These are phyloP conservation scores for Trichosporon sp. DNA, from an alignment of 1,284 basidiomycete genomes.

Conservation along the genomic window DNA sequence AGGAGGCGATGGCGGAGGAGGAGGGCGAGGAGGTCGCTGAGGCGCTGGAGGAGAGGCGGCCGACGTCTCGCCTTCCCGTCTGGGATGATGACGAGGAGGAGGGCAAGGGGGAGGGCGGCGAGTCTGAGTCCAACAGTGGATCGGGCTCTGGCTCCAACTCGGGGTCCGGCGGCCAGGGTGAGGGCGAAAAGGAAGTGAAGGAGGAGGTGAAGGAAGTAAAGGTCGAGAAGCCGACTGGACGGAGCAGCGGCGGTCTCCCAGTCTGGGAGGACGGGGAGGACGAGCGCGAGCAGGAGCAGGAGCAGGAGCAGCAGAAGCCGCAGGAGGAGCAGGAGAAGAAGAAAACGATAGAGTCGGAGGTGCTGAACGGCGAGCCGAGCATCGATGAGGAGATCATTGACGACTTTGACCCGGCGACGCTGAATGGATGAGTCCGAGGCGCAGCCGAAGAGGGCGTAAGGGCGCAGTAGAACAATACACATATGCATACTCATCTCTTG, in stretches of 20 bases:
- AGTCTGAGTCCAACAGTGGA: slow-evolving; percentile 51
- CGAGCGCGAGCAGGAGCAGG: background rate
- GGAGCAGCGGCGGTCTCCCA: slow-evolving; percentile 3
- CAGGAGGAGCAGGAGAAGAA: no score
- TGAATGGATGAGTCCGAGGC: background rate
- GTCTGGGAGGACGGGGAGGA: background rate
- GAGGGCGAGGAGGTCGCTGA: slow-evolving; percentile 28
- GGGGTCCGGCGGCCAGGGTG: background rate
- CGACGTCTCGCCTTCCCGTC: slow-evolving; percentile 14
- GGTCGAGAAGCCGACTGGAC: slow-evolving; percentile 20
- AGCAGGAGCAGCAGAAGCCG: background rate
- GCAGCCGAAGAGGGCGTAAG: background rate
- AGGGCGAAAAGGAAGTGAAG: background rate
- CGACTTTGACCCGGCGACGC: slow-evolving; percentile 10
- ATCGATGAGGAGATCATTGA: slow-evolving; percentile 7
- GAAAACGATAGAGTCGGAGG: no score
- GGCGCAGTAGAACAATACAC: background rate
- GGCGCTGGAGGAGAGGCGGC: slow-evolving; percentile 3
- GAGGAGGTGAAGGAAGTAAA: no score
- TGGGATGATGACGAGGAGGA: slow-evolving; percentile 25
- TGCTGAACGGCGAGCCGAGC: slow-evolving; percentile 10
- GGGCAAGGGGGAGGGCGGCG: slow-evolving; percentile 41
- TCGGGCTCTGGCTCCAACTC: slow-evolving; percentile 27
- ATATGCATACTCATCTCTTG: slow-evolving; percentile 1
- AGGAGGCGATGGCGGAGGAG: slow-evolving; percentile 23